Conservation (phyloP, 148 eudicot species). For the Amaranthus palmeri region DNA sequence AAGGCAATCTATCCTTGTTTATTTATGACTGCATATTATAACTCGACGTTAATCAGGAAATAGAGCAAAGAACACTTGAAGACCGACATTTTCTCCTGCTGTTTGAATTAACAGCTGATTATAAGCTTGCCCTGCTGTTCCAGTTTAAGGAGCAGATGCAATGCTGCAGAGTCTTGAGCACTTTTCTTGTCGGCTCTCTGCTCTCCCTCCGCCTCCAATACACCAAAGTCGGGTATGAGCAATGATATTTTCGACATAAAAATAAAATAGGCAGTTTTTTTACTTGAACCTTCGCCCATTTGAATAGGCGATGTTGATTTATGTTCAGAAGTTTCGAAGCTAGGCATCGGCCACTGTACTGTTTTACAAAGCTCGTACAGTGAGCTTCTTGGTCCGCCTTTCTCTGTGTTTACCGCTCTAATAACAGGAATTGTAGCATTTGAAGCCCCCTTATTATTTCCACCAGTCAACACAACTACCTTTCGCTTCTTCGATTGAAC, state of each 20-base stretch:
- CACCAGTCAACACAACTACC: constrained; percentile 24
- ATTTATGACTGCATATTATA: neutral
- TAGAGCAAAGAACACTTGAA: neutral
- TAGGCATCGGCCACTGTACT: constrained; percentile 85
- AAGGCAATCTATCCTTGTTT: neutral
- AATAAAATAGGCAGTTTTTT: constrained; percentile 41
- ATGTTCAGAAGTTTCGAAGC: constrained; percentile 44
- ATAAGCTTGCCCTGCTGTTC: constrained; percentile 44
- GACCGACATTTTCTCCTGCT: neutral
- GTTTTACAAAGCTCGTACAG: constrained; percentile 61
- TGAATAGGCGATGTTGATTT: constrained; percentile 62
- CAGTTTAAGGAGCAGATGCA: constrained; percentile 55
- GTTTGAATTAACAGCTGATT: constrained; percentile 26
- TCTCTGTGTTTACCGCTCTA: constrained; percentile 47
- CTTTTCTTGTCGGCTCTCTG: constrained; percentile 71
- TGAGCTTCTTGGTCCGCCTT: constrained; percentile 75
- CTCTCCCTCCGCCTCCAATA: constrained; percentile 49
- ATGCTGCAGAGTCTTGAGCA: constrained; percentile 79
- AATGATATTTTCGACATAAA: constrained; percentile 55
- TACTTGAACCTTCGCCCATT: constrained; percentile 47
- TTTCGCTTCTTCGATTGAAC: constrained; percentile 35
- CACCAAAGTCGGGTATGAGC: constrained; percentile 64
- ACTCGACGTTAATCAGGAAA: constrained; percentile 5
- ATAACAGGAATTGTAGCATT: constrained; percentile 35
- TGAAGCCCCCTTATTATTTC: neutral